These are phyloP conservation scores for Botryotinia convoluta DNA, from an alignment of 2,329 filamentous ascomycete genomes.

Conservation along the genomic window DNA sequence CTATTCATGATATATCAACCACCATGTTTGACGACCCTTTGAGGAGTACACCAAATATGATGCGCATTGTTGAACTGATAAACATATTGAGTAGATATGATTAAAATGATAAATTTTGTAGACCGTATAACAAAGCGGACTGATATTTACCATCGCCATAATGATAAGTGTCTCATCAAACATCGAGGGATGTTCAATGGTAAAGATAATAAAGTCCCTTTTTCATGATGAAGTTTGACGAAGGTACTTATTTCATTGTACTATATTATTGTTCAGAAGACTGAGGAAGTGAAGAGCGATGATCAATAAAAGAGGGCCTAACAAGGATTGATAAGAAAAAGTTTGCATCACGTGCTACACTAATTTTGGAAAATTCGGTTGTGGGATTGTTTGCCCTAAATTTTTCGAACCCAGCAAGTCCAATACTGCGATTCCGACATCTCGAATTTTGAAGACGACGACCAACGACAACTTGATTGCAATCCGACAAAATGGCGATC, in stretches of 20 bases:
- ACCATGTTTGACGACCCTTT: not conserved
- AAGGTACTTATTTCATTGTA: not conserved
- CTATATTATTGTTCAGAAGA: not conserved
- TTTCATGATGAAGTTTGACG: not conserved
- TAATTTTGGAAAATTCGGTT: slow-evolving; percentile 22
- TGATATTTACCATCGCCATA: not conserved
- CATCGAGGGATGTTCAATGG: not conserved
- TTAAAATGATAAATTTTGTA: not conserved
- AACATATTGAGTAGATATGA: not conserved
- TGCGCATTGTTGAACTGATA: not conserved
- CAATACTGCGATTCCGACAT: slow-evolving; percentile 25
- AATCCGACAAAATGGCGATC: slow-evolving; percentile 66
- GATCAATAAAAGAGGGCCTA: slow-evolving; percentile 14
- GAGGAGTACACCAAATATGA: not conserved
- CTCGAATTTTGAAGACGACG: slow-evolving; percentile 24
- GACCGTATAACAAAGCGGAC: too few species aligned
- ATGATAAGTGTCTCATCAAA: not conserved
- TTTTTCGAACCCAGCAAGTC: slow-evolving; percentile 19
- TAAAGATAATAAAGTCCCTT: not conserved
- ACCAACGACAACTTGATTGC: slow-evolving; percentile 36
- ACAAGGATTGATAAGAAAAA: slow-evolving; percentile 2
- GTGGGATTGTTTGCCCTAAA: slow-evolving; percentile 22
- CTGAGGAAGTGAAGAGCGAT: not conserved
- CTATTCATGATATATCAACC: not conserved
- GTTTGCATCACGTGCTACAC: slow-evolving; percentile 11